These are phyloP conservation scores for Magnusiomyces tetraspermus DNA, from an alignment of 1,139 yeast species.

Conservation along the genomic window DNA sequence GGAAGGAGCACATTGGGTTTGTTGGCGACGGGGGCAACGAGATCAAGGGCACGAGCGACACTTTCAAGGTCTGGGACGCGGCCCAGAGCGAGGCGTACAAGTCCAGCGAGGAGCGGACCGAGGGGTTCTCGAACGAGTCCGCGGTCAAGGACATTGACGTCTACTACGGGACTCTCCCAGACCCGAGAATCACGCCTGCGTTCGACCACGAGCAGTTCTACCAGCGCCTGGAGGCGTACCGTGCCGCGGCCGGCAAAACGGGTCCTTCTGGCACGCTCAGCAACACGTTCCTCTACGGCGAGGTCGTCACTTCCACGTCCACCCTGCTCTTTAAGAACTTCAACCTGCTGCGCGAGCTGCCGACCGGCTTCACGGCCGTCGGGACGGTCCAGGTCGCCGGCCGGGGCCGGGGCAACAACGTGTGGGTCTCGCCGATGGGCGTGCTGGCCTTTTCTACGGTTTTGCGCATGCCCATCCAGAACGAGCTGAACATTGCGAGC, in stretches of 20 bases:
- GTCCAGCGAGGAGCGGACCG: background rate
- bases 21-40: background rate
- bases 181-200: conserved; percentile 49
- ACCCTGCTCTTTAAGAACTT: conserved; percentile 69
- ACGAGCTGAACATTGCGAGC: conserved; percentile 31
- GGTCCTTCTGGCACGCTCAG: conserved; percentile 44
- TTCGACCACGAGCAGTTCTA: conserved; percentile 58
- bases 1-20: conserved; percentile 20
- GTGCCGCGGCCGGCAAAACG: conserved; percentile 18
- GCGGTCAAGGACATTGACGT: conserved; percentile 48
- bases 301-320: conserved; percentile 83
- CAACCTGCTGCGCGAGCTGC: conserved; percentile 46
- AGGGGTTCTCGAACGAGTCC: background rate
- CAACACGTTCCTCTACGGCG: conserved; percentile 63
- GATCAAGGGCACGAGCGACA: conserved; percentile 11
- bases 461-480: conserved; percentile 45
- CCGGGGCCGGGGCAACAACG: conserved; percentile 88
- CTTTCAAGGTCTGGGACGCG: conserved; percentile 12
- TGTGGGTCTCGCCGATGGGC: conserved; percentile 93
- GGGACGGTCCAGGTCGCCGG: conserved; percentile 86
- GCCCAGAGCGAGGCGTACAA: background rate
- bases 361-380: conserved; percentile 62
- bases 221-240: conserved; percentile 35
- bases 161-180: conserved; percentile 38
- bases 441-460: conserved; percentile 76